Conservation (phyloP, 2,329 filamentous ascomycete genomes). For the Colletotrichum chlorophyti region DNA sequence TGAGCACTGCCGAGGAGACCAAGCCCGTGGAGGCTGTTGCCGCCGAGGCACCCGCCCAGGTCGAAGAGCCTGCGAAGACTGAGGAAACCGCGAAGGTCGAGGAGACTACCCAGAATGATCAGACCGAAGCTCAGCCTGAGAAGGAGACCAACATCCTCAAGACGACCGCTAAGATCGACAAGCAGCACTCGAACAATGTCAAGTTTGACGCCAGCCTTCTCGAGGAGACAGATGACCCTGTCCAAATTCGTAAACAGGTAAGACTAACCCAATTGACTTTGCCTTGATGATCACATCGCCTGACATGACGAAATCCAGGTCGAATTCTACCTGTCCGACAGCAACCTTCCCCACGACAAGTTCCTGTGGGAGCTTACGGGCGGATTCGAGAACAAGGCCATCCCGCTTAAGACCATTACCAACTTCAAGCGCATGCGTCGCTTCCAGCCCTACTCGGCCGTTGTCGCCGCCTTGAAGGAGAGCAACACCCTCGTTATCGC, state of each 20-base stretch:
- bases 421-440: conserved; percentile 95
- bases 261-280: conserved; percentile 28
- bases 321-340: conserved; percentile 95
- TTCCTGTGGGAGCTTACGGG: conserved; percentile 82
- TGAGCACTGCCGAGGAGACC: conserved; percentile 48
- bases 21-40: conserved; percentile 46
- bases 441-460: conserved; percentile 86
- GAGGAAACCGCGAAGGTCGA: conserved; percentile 34
- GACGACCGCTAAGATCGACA: conserved; percentile 50
- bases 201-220: conserved; percentile 75
- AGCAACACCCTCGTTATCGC: conserved; percentile 76
- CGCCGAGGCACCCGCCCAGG: conserved; percentile 31
- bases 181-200: conserved; percentile 60
- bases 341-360: conserved; percentile 87
- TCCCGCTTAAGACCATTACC: conserved; percentile 79
- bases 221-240: conserved; percentile 77
- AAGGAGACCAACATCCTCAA: conserved; percentile 46
- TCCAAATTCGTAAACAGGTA: conserved; percentile 84
- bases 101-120: conserved; percentile 32
- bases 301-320: conserved; percentile 60
- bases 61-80: conserved; percentile 34
- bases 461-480: conserved; percentile 83
- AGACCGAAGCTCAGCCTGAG: conserved; percentile 33
- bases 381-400: conserved; percentile 81
- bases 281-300: not conserved